These are phyloP conservation scores for Hyaloscypha bicolor DNA, from an alignment of 495 filamentous ascomycete species.

Conservation along the genomic window DNA sequence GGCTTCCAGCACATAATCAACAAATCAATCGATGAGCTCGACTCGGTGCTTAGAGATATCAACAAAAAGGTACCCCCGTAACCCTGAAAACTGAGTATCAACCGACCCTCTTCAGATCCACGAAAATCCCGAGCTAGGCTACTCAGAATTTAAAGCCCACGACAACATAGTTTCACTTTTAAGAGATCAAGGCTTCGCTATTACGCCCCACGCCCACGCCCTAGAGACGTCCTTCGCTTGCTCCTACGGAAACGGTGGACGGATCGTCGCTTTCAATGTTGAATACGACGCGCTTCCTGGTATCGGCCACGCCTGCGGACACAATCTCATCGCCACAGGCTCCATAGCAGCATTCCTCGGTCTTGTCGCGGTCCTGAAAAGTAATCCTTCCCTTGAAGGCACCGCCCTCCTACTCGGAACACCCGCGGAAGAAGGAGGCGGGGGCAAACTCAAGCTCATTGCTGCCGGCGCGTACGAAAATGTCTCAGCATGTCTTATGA, in stretches of 20 bases:
- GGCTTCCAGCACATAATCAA: constrained; percentile 27
- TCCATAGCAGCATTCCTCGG: constrained; percentile 63
- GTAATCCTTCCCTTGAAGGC: constrained; percentile 48
- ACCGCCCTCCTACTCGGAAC: constrained; percentile 67
- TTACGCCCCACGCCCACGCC: constrained; percentile 55
- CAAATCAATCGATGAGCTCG: constrained; percentile 29
- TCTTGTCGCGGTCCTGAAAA: constrained; percentile 50
- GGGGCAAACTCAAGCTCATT: constrained; percentile 68
- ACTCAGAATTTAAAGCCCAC: constrained; percentile 60
- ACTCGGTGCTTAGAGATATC: constrained; percentile 44
- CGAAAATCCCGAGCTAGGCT: constrained; percentile 62
- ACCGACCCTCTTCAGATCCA: constrained; percentile 51
- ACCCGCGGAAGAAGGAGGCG: constrained; percentile 69
- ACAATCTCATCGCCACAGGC: constrained; percentile 69
- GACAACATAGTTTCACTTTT: constrained; percentile 59
- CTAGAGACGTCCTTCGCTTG: constrained; percentile 59
- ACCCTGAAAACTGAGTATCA: neutral
- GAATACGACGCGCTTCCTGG: constrained; percentile 46
- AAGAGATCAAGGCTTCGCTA: constrained; percentile 49
- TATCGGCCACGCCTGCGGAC: constrained; percentile 70
- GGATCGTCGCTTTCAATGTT: constrained; percentile 57
- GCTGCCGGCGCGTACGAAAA: constrained; percentile 62
- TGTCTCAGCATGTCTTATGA: constrained; percentile 68
- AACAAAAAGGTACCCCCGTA: constrained; percentile 50
- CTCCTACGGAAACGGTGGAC: constrained; percentile 51